Base-by-base conservation (phyloP, 768 basidiomycete genomes). In the Lactarius evosmus region DNA sequence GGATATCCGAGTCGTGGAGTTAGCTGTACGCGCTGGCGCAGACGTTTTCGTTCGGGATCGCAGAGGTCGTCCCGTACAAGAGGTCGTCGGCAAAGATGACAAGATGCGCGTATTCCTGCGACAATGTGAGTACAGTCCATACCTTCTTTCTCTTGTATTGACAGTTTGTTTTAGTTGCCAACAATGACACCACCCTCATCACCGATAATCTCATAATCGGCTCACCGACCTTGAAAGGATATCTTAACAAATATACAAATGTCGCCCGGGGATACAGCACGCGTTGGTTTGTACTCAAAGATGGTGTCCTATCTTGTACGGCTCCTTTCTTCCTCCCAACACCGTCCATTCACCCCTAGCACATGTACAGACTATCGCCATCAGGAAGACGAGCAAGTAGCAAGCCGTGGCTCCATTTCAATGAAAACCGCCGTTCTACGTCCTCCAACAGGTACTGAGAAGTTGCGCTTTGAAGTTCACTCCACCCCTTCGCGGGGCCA, bases 241-340 rank as follows among this genome's bases (percentile, higher is more conserved):
- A 93, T 71, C 77, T 93, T 22, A 93, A 91, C 74, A 98, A 98
- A 74, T 97, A 95, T 72, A 87, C 89, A 1, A 98, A 97, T 69
- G 91, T 97, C 41, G 92, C 93, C 0, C 87, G 85, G 69, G 95
- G 95, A 0, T 96, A 94, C 72, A 87, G 85, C 63, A 89, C 90
- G 0, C 80, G 95, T 1, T 97, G 94, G 93, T 96, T 98, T 71
- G 92, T 96, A 0, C 81, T 97, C 22, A 87, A 91, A 70, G 83
- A 88, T 59, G 95, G 93, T 0, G 79, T 90, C 29, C 74, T 95
- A n/a, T 92, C 90, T 19, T 94, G 92, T 91, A 72, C 29, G 89
- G 82, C 1, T 2, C 14, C 25, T 25, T 49, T 14, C 11, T 22
- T 40, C 36, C 16, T 34, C 33, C 29, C 17, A 33, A 62, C 4